phyloP scores from a whole-genome alignment of 208 protist genomes.

The Crithidia acanthocephali region DNA sequence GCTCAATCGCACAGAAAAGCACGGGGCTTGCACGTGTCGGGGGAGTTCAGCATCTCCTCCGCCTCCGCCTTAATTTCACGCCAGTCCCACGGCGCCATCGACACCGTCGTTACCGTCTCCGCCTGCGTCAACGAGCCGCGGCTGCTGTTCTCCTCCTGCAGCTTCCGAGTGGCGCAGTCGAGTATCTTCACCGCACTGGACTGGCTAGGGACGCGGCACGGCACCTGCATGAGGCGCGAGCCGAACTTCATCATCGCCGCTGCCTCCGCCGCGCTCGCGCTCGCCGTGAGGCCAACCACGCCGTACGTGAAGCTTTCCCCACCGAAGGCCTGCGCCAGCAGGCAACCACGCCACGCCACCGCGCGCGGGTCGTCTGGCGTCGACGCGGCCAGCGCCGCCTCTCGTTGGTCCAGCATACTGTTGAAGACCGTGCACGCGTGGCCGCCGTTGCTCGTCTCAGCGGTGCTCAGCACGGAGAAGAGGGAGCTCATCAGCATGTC shows the following conservation, averaged over 20 bases:
- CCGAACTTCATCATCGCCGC: constrained; percentile 27
- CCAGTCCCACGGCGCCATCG: constrained; percentile 31
- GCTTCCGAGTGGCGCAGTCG: constrained; percentile 12
- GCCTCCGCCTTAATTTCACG: constrained; percentile 38
- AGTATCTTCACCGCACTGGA: constrained; percentile 27
- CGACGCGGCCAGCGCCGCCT: constrained; percentile 15
- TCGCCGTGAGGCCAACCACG: constrained; percentile 23
- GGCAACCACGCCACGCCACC: constrained; percentile 10
- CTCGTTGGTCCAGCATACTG: constrained; percentile 17
- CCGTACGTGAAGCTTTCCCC: constrained; percentile 23
- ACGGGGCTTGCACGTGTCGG: constrained; percentile 39
- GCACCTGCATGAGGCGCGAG: constrained; percentile 22
- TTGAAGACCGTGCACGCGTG: constrained; percentile 22
- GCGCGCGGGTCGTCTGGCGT: constrained; percentile 6
- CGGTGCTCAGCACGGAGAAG: constrained; percentile 31
- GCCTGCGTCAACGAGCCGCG: not conserved
- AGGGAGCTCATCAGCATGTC: constrained; percentile 41
- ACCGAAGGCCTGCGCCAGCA: constrained; percentile 19
- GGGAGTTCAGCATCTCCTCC: constrained; percentile 41
- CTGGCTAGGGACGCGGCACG: constrained; percentile 6
- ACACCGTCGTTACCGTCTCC: not conserved
- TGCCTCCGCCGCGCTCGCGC: constrained; percentile 18
- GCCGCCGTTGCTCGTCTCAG: constrained; percentile 21
- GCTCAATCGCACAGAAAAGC: constrained; percentile 34
- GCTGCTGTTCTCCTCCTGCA: not conserved